These are phyloP conservation scores for Xylariaceae sp. DNA, from an alignment of 2,329 filamentous ascomycete species.

Conservation along the genomic window DNA sequence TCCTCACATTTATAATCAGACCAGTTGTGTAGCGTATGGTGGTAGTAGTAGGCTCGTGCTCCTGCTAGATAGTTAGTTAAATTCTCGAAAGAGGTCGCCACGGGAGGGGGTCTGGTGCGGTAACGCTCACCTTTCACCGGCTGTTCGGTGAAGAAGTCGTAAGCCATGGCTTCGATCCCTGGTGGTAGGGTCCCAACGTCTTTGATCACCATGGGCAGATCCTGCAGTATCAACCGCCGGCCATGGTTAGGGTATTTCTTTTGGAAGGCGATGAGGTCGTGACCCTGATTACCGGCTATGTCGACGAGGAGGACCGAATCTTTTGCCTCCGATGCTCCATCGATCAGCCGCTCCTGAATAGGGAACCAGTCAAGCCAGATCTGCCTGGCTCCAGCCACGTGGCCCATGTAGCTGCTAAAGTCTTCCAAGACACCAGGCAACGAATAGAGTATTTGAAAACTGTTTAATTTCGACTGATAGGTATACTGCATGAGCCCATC, in stretches of 20 bases:
- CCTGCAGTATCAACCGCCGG: slow-evolving; percentile 39
- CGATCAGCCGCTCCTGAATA: slow-evolving; percentile 36
- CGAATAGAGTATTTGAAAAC: slow-evolving; percentile 31
- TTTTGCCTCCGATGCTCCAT: slow-evolving; percentile 23
- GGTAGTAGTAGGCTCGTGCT: slow-evolving; percentile 40
- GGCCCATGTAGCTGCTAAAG: slow-evolving; percentile 39
- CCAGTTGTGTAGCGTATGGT: slow-evolving; percentile 47
- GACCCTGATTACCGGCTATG: slow-evolving; percentile 39
- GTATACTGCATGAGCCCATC: slow-evolving; percentile 40
- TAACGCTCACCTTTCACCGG: slow-evolving; percentile 41
- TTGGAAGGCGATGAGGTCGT: slow-evolving; percentile 38
- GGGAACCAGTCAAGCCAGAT: slow-evolving; percentile 39
- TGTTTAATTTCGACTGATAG: slow-evolving; percentile 35
- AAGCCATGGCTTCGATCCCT: slow-evolving; percentile 37
- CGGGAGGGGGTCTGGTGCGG: too few species aligned
- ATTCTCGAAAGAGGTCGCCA: too few species aligned
- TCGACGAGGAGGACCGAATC: slow-evolving; percentile 38
- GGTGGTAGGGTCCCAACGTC: slow-evolving; percentile 31
- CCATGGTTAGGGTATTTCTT: slow-evolving; percentile 32
- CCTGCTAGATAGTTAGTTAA: slow-evolving; percentile 25
- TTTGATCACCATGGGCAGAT: slow-evolving; percentile 32
- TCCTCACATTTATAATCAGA: slow-evolving; percentile 42
- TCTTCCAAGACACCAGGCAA: slow-evolving; percentile 32
- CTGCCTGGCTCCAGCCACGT: slow-evolving; percentile 34
- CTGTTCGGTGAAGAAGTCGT: slow-evolving; percentile 45